phyloP scores from a whole-genome alignment of 106 monocot genomes.

The Allium fistulosum region DNA sequence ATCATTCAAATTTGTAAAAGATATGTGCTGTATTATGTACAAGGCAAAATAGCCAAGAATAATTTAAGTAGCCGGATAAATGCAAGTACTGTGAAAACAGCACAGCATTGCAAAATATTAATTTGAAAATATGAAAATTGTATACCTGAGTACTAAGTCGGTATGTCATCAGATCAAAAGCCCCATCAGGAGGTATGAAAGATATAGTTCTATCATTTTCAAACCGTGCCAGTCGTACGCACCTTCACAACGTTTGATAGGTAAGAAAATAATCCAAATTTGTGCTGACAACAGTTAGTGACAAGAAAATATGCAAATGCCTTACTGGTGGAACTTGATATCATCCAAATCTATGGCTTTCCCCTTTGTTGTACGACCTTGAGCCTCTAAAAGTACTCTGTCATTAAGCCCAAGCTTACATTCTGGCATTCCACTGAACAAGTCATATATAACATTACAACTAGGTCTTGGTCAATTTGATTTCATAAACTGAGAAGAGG shows the following conservation, averaged over 20 bases:
- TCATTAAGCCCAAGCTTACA: conserved; percentile 97
- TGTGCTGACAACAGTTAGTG: background rate
- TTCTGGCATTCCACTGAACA: conserved; percentile 95
- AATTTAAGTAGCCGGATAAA: no score
- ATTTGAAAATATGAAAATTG: background rate
- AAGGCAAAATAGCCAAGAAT: no score
- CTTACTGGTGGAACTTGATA: conserved; percentile 97
- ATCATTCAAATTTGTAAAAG: no score
- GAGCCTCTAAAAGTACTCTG: conserved; percentile 91
- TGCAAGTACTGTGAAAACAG: no score
- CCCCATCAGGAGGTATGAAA: conserved; percentile 97
- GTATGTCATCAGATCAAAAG: conserved; percentile 98
- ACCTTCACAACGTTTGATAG: conserved; percentile 31
- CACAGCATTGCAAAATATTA: background rate
- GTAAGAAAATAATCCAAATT: background rate
- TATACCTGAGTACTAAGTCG: conserved; percentile 91
- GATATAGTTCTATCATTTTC: conserved; percentile 99
- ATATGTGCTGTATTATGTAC: no score
- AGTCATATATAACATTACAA: background rate
- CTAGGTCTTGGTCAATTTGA: background rate
- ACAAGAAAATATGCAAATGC: background rate
- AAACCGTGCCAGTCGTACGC: conserved; percentile 94
- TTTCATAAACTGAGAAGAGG: background rate
- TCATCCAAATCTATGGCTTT: conserved; percentile 98
- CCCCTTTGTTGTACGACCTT: conserved; percentile 90